Base-by-base conservation (phyloP, 176 grass and related monocot genomes). In the Oryza australiensis region DNA sequence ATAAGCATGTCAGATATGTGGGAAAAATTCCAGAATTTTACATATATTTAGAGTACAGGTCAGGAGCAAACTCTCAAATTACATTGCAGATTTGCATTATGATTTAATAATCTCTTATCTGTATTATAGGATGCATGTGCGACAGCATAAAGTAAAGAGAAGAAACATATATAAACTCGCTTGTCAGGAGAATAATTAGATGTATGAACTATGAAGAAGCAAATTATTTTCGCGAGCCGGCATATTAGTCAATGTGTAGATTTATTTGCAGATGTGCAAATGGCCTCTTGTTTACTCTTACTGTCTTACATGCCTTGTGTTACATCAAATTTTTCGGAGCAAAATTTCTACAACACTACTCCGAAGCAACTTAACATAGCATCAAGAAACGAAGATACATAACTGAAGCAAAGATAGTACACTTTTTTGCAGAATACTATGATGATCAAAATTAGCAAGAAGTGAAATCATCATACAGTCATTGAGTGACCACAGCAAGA, bases 331-430 rank as follows among this genome's bases (percentile, higher is more conserved):
- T 16, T 49, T 49, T 49, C 13, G 18, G 46, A 49, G 15, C 13
- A 49, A 26, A 85, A 64, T 22, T 20, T n/a, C 7, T 46, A 46
- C 13, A 15, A 46, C 43, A 46, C 1, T 53, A 53, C 18, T 53
- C 22, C 48, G 18, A 32, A 38, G 13, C 15, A 74, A 26, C 49
- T 74, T 23, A 12, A 48, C 4, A 18, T 49, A 53, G 12, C 22
- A 20, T 23, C 29, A 69, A 69, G 16, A 18, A 51, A 80, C 4
- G 29, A 64, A 63, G n/a, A 69, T 76, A 83, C 51, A 53, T 37
- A 49, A 66, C 67, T 62, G 64, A 84, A 80, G 64, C 64, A 63
- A 88, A 82, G 24, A 76, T 68, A 33, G 9, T 27, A 14, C n/a
- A 9, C 60, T 75, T 75, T 83, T 83, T 75, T 64, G 24, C 22